Percentiles rank a stretch among this genome's conserved stretches.
Conservation (phyloP, 805 yeast species). For the Candida chilensis region DNA sequence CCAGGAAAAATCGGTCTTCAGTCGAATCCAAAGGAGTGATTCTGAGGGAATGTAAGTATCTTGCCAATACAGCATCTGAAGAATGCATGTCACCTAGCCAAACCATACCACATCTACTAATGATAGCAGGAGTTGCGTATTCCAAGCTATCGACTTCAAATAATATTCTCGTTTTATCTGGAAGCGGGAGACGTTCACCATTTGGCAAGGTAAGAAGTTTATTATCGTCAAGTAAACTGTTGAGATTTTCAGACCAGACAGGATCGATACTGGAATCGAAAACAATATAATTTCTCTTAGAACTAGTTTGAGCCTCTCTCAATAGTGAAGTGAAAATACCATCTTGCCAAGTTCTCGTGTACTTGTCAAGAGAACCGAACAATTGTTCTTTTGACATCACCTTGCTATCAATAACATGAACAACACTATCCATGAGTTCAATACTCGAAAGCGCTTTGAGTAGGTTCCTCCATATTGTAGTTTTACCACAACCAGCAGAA, state of each 20-base stretch:
- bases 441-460: conserved; percentile 28
- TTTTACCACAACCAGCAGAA: conserved; percentile 65
- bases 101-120: conserved; percentile 86
- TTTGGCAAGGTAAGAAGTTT: conserved; percentile 72
- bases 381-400: conserved; percentile 56
- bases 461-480: conserved; percentile 41
- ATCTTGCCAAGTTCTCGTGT: conserved; percentile 89
- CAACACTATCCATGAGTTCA: conserved; percentile 22
- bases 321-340: conserved; percentile 69
- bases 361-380: conserved; percentile 62
- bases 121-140: conserved; percentile 82
- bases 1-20: no score
- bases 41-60: no score
- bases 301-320: conserved; percentile 44
- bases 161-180: conserved; percentile 51
- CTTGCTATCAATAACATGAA: conserved; percentile 62
- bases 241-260: conserved; percentile 84
- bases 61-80: no score
- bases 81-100: conserved; percentile 67
- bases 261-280: conserved; percentile 95
- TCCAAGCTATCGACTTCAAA: conserved; percentile 68
- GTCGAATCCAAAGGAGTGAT: no score
- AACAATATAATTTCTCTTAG: conserved; percentile 61
- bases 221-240: conserved; percentile 88
- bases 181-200: conserved; percentile 75